Percentiles rank a stretch among this genome's conserved stretches.
phyloP scores from a whole-genome alignment of 2,329 filamentous ascomycete species.

The Leptographium procerum region DNA sequence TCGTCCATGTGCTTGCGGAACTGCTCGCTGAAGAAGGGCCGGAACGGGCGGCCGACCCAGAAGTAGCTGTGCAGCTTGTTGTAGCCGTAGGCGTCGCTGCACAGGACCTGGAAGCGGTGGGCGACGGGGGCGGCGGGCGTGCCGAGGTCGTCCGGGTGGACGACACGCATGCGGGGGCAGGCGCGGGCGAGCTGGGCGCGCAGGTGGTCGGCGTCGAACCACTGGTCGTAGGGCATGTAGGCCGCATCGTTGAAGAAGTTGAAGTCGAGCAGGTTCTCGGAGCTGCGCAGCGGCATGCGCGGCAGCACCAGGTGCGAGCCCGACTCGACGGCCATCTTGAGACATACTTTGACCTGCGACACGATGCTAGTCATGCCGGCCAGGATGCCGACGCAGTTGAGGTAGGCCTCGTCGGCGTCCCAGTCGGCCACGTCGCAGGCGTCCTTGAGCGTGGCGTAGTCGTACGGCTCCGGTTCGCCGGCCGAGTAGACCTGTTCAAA shows the following conservation, averaged over 20 bases:
- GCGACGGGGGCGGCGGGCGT: constrained; percentile 11
- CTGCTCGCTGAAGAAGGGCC: constrained; percentile 14
- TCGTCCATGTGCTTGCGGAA: constrained; percentile 3
- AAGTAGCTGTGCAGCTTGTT: constrained; percentile 17
- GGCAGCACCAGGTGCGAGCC: constrained; percentile 20
- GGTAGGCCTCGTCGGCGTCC: constrained; percentile 17
- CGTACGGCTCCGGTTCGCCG: constrained; percentile 11
- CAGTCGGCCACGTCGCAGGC: constrained; percentile 17
- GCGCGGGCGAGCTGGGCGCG: constrained; percentile 13
- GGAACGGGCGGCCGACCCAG: constrained; percentile 20
- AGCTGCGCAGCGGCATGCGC: constrained; percentile 21
- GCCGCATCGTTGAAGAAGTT: constrained; percentile 21
- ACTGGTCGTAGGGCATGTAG: constrained; percentile 21
- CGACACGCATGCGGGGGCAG: constrained; percentile 22
- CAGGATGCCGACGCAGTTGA: constrained; percentile 20
- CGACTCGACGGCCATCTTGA: constrained; percentile 24
- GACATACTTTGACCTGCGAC: constrained; percentile 23
- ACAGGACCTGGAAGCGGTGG: constrained; percentile 14
- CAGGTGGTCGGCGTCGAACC: constrained; percentile 22
- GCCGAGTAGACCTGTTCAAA: constrained; percentile 22
- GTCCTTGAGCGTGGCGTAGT: constrained; percentile 14
- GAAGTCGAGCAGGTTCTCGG: constrained; percentile 18
- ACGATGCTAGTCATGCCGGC: constrained; percentile 22
- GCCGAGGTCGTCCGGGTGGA: constrained; percentile 17
- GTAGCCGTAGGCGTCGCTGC: constrained; percentile 16